phyloP scores from a whole-genome alignment of 106 monocot species.

The Apostasia shenzhenica region DNA sequence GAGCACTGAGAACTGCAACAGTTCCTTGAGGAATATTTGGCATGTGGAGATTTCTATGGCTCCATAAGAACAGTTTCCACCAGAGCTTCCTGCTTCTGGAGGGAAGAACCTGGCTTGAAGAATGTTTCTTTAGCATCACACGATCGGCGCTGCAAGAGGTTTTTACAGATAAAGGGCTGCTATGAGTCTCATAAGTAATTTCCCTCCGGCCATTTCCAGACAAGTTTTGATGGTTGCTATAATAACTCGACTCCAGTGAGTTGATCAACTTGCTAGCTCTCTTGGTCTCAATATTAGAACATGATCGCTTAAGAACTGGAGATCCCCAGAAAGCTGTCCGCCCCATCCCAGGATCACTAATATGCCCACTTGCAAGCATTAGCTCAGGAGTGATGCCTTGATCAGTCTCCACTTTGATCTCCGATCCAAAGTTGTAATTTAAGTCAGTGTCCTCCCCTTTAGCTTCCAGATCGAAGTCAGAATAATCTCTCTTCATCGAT shows the following conservation, averaged over 20 bases:
- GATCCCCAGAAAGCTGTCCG: slow-evolving; percentile 26
- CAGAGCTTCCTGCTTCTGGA: slow-evolving; percentile 87
- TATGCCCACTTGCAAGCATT: slow-evolving; percentile 35
- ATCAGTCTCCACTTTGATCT: slow-evolving; percentile 22
- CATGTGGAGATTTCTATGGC: slow-evolving; percentile 76
- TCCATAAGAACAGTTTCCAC: slow-evolving; percentile 97
- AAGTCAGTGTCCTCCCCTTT: slow-evolving; percentile 10
- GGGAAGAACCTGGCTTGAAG: slow-evolving; percentile 85
- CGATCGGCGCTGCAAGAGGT: slow-evolving; percentile 61
- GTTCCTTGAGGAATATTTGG: slow-evolving; percentile 11
- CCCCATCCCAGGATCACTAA: slow-evolving; percentile 55
- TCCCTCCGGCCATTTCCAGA: neutral
- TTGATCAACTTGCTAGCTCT: slow-evolving; percentile 7
- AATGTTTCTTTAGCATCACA: slow-evolving; percentile 80
- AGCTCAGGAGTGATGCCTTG: slow-evolving; percentile 28
- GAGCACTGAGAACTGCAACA: neutral
- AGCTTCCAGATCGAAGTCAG: slow-evolving; percentile 54
- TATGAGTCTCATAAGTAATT: slow-evolving; percentile 3
- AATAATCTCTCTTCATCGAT: slow-evolving; percentile 52
- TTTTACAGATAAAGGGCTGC: slow-evolving; percentile 53
- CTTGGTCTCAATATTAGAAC: slow-evolving; percentile 90
- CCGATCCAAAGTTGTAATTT: neutral
- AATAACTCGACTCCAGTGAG: slow-evolving; percentile 37
- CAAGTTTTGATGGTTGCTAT: slow-evolving; percentile 34
- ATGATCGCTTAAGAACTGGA: slow-evolving; percentile 59